phyloP scores from a whole-genome alignment of 2,329 filamentous ascomycete species.

The Magnaporthiopsis poae region DNA sequence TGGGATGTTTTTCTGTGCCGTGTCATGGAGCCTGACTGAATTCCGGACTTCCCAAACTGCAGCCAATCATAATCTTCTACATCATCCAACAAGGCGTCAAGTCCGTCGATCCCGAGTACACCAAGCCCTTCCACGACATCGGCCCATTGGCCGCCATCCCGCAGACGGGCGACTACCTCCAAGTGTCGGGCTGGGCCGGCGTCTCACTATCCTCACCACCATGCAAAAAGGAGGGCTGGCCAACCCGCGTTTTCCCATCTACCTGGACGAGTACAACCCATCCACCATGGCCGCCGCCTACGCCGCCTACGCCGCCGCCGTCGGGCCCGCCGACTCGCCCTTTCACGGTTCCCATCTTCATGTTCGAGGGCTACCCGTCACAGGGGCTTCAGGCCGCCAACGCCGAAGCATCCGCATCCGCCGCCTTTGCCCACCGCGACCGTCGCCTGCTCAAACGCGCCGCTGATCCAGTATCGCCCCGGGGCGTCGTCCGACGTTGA shows the following conservation, averaged over 20 bases:
- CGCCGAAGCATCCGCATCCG: slow-evolving; percentile 21
- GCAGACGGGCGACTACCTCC: slow-evolving; percentile 31
- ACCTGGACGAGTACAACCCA: slow-evolving; percentile 29
- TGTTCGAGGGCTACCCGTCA: slow-evolving; percentile 46
- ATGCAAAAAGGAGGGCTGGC: slow-evolving; percentile 32
- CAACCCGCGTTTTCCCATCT: slow-evolving; percentile 35
- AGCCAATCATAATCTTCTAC: slow-evolving; percentile 30
- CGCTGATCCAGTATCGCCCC: slow-evolving; percentile 28
- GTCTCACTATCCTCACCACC: slow-evolving; percentile 26
- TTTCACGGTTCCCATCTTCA: slow-evolving; percentile 32
- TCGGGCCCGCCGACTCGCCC: slow-evolving; percentile 16
- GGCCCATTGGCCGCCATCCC: slow-evolving; percentile 25
- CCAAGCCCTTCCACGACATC: slow-evolving; percentile 32
- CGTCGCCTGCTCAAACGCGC: slow-evolving; percentile 32
- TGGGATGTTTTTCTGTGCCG: not conserved
- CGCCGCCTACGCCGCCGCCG: slow-evolving; percentile 23
- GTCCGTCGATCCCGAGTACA: slow-evolving; percentile 29
- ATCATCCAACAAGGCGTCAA: slow-evolving; percentile 34
- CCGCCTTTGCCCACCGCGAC: slow-evolving; percentile 36
- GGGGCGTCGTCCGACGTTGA: slow-evolving; percentile 22
- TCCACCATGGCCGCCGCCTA: slow-evolving; percentile 21
- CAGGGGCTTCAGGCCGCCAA: slow-evolving; percentile 31
- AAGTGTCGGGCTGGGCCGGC: slow-evolving; percentile 33
- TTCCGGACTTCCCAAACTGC: too few relatives aligned
- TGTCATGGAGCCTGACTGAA: not conserved